Base-by-base conservation (phyloP, 305 asterid species). In the Fraxinus greggii region DNA sequence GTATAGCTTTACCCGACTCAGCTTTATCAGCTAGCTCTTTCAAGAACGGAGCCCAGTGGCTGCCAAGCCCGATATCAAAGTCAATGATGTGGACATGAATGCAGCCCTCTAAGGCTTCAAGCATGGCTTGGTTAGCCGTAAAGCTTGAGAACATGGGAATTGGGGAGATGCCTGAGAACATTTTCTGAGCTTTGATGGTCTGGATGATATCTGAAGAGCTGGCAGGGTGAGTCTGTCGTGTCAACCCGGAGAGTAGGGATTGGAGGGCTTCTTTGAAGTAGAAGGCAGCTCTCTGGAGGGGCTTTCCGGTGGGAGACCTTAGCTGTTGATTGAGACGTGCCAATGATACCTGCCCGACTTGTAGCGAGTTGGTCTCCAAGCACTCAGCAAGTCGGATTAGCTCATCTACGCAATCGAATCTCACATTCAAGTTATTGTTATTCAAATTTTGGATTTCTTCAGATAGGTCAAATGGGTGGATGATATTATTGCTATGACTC, bases 11-110 rank as follows among this genome's bases (percentile, higher is more conserved):
- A 0, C 92, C 86, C 2, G 85, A 51, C 56, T 85, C 93, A 38
- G 96, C 88, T 78, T 89, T 91, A 5, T 94, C 97, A 2, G 98
- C 91, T 8, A 96, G 86, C 84, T 93, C 98, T 29, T 88, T 93
- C 89, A 96, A 83, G 92, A 94, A 94, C 31, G 99, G 93, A 28
- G 98, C 99, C 99, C 99, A 96, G 84, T 94, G 97, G 78, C 93
- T 96, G 9, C 99, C 98, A 8, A 94, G 84, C 29, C 95, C 94
- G 86, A 94, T 91, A 61, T 96, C 98, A 74, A 96, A 96, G 79
- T 96, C 99, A 85, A 96, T 88, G 88, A 90, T 91, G 86, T 96
- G 99, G 89, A 91, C 89, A 61, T 86, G 86, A 77, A 75, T 40
- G 40, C 93, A 88, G 84, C 92, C 93, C 72, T 91, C 95, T 2